phyloP scores from a whole-genome alignment of 2,329 filamentous ascomycete genomes.

The Ascochyta pisi region DNA sequence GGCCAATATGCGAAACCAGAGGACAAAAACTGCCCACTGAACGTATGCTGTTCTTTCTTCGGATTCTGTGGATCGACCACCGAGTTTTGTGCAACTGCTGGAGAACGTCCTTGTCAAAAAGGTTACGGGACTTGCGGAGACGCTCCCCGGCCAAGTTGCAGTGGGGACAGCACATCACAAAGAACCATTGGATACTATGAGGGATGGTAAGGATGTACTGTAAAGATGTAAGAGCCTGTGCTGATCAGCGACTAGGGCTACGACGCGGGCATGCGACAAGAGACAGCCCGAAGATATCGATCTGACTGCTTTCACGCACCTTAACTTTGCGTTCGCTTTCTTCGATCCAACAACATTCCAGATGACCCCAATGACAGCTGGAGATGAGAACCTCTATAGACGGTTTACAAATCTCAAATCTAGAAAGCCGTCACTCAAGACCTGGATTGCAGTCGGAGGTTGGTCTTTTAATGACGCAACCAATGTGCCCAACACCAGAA shows the following conservation, averaged over 20 bases:
- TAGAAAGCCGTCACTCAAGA: no score
- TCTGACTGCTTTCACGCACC: conserved; percentile 3
- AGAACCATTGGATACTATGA: conserved; percentile 10
- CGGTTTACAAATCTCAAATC: conserved; percentile 38
- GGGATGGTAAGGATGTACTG: not conserved
- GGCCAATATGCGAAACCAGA: no score
- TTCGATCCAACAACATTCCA: conserved; percentile 17
- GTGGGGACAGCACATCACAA: no score
- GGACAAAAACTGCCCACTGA: not conserved
- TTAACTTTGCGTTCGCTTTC: conserved; percentile 20
- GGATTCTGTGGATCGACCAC: not conserved
- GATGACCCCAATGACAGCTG: not conserved
- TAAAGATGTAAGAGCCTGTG: not conserved
- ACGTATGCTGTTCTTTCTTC: not conserved
- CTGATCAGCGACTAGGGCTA: not conserved
- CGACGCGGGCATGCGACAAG: no score
- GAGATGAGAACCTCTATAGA: not conserved
- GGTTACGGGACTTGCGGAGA: no score
- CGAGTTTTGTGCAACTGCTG: not conserved
- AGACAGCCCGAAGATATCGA: conserved; percentile 19
- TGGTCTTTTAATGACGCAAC: conserved; percentile 52
- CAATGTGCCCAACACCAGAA: conserved; percentile 43
- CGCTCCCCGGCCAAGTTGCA: no score
- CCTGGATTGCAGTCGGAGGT: conserved; percentile 50
- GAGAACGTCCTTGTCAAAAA: not conserved